These are phyloP conservation scores for Gymnopus androsaceus DNA, from an alignment of 1,284 basidiomycete species.

Conservation along the genomic window DNA sequence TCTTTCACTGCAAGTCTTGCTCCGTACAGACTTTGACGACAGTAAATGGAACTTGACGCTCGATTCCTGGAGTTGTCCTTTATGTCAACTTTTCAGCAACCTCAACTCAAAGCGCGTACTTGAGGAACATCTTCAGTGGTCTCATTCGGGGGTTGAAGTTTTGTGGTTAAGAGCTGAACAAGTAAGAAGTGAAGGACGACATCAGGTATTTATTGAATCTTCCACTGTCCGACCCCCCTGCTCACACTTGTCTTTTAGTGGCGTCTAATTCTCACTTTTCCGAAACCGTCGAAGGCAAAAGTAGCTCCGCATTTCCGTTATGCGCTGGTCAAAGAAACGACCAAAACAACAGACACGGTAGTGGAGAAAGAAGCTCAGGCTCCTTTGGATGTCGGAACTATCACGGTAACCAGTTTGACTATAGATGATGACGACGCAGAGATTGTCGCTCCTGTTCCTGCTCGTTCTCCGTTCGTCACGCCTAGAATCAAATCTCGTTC, in stretches of 20 bases:
- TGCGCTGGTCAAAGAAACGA: not conserved
- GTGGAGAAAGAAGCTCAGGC: too few species aligned
- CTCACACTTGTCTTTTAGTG: not conserved
- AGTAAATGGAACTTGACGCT: slow-evolving; percentile 8
- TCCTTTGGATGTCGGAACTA: too few species aligned
- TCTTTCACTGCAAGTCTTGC: not conserved
- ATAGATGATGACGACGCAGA: not conserved
- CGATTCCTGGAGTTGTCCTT: slow-evolving; percentile 54
- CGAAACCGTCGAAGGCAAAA: not conserved
- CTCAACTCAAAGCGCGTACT: slow-evolving; percentile 55
- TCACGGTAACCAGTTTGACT: slow-evolving; percentile 2
- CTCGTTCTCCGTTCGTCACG: not conserved
- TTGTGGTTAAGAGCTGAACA: slow-evolving; percentile 49
- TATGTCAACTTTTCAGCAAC: slow-evolving; percentile 55
- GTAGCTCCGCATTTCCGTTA: not conserved
- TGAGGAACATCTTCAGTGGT: slow-evolving; percentile 52
- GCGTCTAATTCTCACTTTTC: slow-evolving; percentile 12
- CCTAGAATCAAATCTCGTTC: not conserved
- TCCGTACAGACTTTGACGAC: not conserved
- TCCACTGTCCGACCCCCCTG: slow-evolving; percentile 10
- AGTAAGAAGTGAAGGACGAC: slow-evolving; percentile 28
- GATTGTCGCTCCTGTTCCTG: not conserved
- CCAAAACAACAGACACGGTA: too few species aligned
- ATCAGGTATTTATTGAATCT: slow-evolving; percentile 14
- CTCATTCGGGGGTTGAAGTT: slow-evolving; percentile 49